A percentile compares a stretch with the other conserved stretches of the same genome.
Conservation (phyloP, 139 green algal species). For the Nannochloris sp. region DNA sequence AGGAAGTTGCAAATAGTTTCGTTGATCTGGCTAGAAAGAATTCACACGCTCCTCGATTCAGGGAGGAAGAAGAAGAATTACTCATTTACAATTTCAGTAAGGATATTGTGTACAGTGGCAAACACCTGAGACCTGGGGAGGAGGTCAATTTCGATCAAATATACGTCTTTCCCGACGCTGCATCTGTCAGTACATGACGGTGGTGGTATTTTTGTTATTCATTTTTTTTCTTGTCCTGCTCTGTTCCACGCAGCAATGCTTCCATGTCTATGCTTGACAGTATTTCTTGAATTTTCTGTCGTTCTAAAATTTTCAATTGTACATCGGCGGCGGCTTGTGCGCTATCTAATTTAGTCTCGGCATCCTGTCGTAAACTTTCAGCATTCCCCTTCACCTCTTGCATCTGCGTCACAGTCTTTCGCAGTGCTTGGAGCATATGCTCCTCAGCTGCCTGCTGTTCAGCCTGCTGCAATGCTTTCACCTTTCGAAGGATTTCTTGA, state of each 20-base stretch:
- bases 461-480: constrained; percentile 5
- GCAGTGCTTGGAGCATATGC: constrained; percentile 17
- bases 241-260: too few species aligned
- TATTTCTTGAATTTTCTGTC: too few species aligned
- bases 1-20: constrained; percentile 65
- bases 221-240: too few species aligned
- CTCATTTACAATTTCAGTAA: constrained; percentile 69
- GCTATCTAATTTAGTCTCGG: too few species aligned
- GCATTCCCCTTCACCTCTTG: constrained; percentile 6
- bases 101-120: constrained; percentile 4
- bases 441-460: constrained; percentile 13
- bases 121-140: constrained; percentile 31
- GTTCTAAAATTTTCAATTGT: too few species aligned
- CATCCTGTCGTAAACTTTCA: not conserved
- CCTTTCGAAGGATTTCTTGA: too few species aligned
- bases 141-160: constrained; percentile 63
- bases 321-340: too few species aligned
- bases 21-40: constrained; percentile 57
- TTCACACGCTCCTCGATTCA: constrained; percentile 36
- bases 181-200: not conserved
- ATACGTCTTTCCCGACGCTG: constrained; percentile 54
- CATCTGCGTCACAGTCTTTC: constrained; percentile 10
- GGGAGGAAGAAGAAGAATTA: constrained; percentile 49
- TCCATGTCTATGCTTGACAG: too few species aligned
- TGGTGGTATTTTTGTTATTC: not conserved